Percentiles rank a stretch among this genome's conserved stretches.
Conservation (phyloP, 768 basidiomycete genomes). For the Mycena galericulata region DNA sequence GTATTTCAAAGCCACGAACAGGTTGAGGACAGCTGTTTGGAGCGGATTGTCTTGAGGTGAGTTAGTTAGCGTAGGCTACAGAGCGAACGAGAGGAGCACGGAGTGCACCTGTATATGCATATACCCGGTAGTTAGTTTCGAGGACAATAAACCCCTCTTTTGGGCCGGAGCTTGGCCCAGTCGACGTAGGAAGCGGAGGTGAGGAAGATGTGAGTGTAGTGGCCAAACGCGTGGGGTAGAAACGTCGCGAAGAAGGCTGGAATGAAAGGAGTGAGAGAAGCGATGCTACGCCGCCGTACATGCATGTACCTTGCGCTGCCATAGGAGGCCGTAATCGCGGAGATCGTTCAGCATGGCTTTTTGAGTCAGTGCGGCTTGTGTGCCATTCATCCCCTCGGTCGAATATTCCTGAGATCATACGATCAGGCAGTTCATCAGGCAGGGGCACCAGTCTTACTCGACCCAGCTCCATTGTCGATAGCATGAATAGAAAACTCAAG, state of each 20-base stretch:
- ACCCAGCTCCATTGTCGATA: slow-evolving; percentile 96
- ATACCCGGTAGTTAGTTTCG: slow-evolving; percentile 98
- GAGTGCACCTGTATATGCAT: slow-evolving; percentile 91
- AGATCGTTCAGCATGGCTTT: slow-evolving; percentile 92
- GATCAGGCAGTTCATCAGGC: slow-evolving; percentile 29
- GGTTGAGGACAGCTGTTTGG: slow-evolving; percentile 94
- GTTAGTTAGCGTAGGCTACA: slow-evolving; percentile 37
- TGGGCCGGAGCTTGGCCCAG: slow-evolving; percentile 66
- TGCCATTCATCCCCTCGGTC: slow-evolving; percentile 75
- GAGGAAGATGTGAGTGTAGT: slow-evolving; percentile 95
- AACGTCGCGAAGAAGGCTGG: slow-evolving; percentile 80
- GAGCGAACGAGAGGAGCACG: slow-evolving; percentile 36
- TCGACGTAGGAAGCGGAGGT: slow-evolving; percentile 78
- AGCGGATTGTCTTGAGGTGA: slow-evolving; percentile 84
- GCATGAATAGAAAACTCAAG: slow-evolving; percentile 94
- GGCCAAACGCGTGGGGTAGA: slow-evolving; percentile 94
- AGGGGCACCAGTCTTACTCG: slow-evolving; percentile 61
- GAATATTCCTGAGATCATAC: slow-evolving; percentile 80
- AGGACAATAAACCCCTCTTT: slow-evolving; percentile 93
- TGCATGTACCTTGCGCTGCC: slow-evolving; percentile 77
- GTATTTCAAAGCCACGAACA: slow-evolving; percentile 93
- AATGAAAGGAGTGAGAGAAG: slow-evolving; percentile 34
- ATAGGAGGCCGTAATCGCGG: slow-evolving; percentile 94
- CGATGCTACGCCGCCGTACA: slow-evolving; percentile 33
- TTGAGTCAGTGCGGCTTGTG: slow-evolving; percentile 59